A percentile compares a stretch with the other conserved stretches of the same genome.
Conservation (phyloP, 2,329 filamentous ascomycete species). For the Botryotinia calthae region DNA sequence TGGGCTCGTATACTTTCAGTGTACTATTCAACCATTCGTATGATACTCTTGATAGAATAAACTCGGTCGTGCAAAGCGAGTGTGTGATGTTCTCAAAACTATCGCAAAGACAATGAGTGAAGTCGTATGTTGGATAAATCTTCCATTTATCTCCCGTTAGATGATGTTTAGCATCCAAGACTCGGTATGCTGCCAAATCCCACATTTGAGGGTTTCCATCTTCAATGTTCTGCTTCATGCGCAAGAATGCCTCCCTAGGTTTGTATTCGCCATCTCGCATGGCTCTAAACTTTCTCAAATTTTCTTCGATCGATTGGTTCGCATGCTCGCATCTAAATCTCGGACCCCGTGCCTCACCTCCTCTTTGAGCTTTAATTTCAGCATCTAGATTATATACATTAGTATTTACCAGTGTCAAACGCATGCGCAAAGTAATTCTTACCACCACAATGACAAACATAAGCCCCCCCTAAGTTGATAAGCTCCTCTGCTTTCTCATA, state of each 20-base stretch:
- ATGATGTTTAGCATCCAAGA: constrained; percentile 73
- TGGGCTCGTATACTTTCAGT: constrained; percentile 81
- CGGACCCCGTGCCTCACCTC: constrained; percentile 68
- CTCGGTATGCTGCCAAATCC: constrained; percentile 89
- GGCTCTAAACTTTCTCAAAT: constrained; percentile 76
- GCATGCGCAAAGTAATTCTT: constrained; percentile 23
- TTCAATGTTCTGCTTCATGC: constrained; percentile 89
- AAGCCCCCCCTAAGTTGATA: constrained; percentile 67
- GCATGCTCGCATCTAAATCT: constrained; percentile 81
- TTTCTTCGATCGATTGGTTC: constrained; percentile 69
- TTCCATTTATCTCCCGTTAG: constrained; percentile 81
- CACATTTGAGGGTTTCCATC: constrained; percentile 93
- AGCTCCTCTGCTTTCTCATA: constrained; percentile 88
- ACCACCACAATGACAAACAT: constrained; percentile 83
- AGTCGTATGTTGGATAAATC: constrained; percentile 95
- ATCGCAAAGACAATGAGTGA: constrained; percentile 87
- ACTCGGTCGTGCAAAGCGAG: constrained; percentile 90
- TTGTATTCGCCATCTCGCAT: constrained; percentile 93
- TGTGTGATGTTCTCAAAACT: constrained; percentile 91
- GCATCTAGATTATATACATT: constrained; percentile 49
- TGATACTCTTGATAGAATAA: constrained; percentile 76
- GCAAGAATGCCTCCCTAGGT: constrained; percentile 76
- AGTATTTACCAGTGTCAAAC: constrained; percentile 24
- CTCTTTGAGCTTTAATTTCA: constrained; percentile 83
- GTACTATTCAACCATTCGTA: constrained; percentile 89